Conservation (phyloP, 2,329 filamentous ascomycete species). For the Bipolaris bicolor region DNA sequence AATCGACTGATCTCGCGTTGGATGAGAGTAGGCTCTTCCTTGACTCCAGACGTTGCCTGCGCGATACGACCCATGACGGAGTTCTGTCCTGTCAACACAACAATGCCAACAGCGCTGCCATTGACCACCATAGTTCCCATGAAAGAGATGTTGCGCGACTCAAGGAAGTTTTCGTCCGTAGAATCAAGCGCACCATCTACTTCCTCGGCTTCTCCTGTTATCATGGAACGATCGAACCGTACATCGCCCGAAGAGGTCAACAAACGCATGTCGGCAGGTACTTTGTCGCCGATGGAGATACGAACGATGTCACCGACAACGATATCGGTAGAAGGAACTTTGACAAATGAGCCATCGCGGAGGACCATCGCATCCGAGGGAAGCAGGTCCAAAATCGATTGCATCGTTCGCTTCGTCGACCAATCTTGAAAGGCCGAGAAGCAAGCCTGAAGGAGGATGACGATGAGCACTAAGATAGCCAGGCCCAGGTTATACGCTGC, state of each 20-base stretch:
- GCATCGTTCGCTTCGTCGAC: constrained; percentile 1
- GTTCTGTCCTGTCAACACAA: constrained; percentile 1
- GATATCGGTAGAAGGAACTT: neutral
- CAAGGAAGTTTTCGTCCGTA: neutral
- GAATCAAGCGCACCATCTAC: neutral
- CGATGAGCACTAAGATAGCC: neutral
- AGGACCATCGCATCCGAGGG: neutral
- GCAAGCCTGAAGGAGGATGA: constrained; percentile 1
- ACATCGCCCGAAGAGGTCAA: constrained; percentile 1
- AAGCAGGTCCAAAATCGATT: neutral
- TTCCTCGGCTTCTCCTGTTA: constrained; percentile 1
- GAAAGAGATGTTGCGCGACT: constrained; percentile 1
- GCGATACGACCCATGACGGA: constrained; percentile 3
- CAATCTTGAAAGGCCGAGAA: constrained; percentile 1
- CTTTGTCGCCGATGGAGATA: constrained; percentile 1
- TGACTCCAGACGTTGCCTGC: neutral
- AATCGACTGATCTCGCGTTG: constrained; percentile 2
- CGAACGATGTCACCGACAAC: neutral
- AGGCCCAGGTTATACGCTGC: neutral
- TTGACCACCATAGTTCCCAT: constrained; percentile 2
- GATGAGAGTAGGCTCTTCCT: constrained; percentile 1
- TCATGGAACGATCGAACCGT: constrained; percentile 1
- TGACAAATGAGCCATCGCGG: neutral
- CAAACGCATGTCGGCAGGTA: neutral
- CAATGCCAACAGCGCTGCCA: neutral